Percentiles rank a stretch among this genome's conserved stretches.
These are phyloP conservation scores for Penicillium coffeae DNA, from an alignment of 495 filamentous ascomycete genomes.

Conservation along the genomic window DNA sequence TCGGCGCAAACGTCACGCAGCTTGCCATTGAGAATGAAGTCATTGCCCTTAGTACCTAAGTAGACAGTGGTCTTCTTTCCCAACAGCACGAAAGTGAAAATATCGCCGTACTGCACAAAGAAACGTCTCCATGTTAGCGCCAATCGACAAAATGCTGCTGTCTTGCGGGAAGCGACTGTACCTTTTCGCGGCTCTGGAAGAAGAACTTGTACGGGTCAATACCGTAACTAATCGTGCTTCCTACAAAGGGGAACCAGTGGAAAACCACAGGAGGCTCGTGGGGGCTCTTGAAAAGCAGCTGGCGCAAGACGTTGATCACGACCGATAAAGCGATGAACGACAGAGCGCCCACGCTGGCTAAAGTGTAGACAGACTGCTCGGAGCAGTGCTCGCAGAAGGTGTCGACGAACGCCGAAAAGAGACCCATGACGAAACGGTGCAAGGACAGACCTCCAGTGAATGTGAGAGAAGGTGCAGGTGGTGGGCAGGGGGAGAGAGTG, in stretches of 20 bases:
- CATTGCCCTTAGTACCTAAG: slow-evolving; percentile 58
- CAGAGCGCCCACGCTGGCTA: slow-evolving; percentile 23
- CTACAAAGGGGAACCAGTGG: slow-evolving; percentile 61
- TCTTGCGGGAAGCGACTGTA: slow-evolving; percentile 15
- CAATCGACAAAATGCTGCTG: background rate
- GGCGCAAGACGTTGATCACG: slow-evolving; percentile 61
- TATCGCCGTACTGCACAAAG: slow-evolving; percentile 54
- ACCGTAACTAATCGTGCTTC: slow-evolving; percentile 61
- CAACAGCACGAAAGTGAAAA: slow-evolving; percentile 62
- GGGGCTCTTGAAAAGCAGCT: slow-evolving; percentile 65
- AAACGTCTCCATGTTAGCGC: slow-evolving; percentile 9
- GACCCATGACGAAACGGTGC: slow-evolving; percentile 28
- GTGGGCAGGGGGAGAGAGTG: slow-evolving; percentile 6
- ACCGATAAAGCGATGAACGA: slow-evolving; percentile 34
- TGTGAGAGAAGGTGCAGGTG: slow-evolving; percentile 5
- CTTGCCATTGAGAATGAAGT: slow-evolving; percentile 62
- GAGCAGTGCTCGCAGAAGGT: slow-evolving; percentile 41
- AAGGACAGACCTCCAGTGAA: slow-evolving; percentile 2
- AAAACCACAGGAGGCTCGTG: slow-evolving; percentile 62
- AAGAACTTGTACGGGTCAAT: slow-evolving; percentile 64
- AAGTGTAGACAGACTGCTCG: slow-evolving; percentile 28
- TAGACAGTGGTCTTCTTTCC: slow-evolving; percentile 61
- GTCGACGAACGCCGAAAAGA: slow-evolving; percentile 35
- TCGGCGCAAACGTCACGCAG: slow-evolving; percentile 60
- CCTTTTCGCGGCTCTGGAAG: slow-evolving; percentile 51